Evolutionary conservation across 1,284 basidiomycete genomes (phyloP).

Genomic region (Phellopilus nigrolimitatus): DNA sequence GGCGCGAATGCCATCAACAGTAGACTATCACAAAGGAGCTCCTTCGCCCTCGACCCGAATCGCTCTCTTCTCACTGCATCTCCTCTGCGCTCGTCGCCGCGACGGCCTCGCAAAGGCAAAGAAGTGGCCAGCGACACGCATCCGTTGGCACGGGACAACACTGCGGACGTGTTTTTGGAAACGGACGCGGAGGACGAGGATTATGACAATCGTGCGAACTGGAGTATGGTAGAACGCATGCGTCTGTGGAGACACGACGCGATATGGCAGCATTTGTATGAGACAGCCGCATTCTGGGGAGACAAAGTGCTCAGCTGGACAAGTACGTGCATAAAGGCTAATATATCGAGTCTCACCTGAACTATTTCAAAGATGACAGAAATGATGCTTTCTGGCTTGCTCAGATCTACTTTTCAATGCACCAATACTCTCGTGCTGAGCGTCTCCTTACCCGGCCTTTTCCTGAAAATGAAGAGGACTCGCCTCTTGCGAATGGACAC

Average conservation of each 20-base stretch:
- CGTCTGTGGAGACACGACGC: constrained; percentile 96
- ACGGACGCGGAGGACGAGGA: constrained; percentile 41
- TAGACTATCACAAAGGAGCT: constrained; percentile 34
- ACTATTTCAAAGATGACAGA: constrained; percentile 60
- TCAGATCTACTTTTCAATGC: constrained; percentile 93
- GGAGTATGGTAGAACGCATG: constrained; percentile 92
- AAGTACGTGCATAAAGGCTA: constrained; percentile 51
- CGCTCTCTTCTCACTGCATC: constrained; percentile 68
- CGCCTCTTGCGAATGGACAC: constrained; percentile 40
- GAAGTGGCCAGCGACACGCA: constrained; percentile 48
- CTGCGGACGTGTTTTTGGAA: constrained; percentile 70
- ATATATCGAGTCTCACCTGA: constrained; percentile 7
- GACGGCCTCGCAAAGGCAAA: constrained; percentile 39
- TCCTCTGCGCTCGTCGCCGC: constrained; percentile 59
- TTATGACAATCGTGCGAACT: constrained; percentile 57
- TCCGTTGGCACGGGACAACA: constrained; percentile 68
- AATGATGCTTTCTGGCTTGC: constrained; percentile 99
- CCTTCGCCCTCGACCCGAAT: constrained; percentile 67
- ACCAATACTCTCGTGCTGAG: constrained; percentile 93
- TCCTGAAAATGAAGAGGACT: constrained; percentile 37
- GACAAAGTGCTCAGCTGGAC: constrained; percentile 95
- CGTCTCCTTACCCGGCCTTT: constrained; percentile 85
- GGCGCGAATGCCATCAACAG: constrained; percentile 54
- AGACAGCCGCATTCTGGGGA: constrained; percentile 98
- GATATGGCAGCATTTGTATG: constrained; percentile 95